A percentile compares a stretch with the other conserved stretches of the same genome.
These are phyloP conservation scores for Discostella stelligera DNA, from an alignment of 352 stramenopile species.

Conservation along the genomic window DNA sequence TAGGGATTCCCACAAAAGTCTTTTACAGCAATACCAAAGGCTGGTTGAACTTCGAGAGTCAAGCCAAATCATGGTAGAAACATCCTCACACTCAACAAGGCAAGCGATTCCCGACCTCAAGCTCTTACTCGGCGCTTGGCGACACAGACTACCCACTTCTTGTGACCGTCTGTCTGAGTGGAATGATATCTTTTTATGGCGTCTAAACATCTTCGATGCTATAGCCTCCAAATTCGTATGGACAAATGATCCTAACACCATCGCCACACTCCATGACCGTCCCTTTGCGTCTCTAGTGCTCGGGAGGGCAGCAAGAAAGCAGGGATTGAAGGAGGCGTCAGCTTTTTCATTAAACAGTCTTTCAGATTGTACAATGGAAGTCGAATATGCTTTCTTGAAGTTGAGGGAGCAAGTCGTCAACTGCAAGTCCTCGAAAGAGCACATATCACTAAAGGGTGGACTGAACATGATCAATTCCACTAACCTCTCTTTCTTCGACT, in stretches of 20 bases:
- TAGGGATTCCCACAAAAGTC: conserved; percentile 58
- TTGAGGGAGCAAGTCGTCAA: conserved; percentile 80
- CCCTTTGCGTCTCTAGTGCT: conserved; percentile 78
- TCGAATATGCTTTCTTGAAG: conserved; percentile 82
- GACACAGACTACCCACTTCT: conserved; percentile 76
- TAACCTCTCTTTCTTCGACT: conserved; percentile 84
- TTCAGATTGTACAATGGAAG: conserved; percentile 76
- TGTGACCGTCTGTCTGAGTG: conserved; percentile 77
- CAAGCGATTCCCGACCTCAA: conserved; percentile 82
- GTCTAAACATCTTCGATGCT: conserved; percentile 78
- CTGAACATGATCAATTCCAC: conserved; percentile 84
- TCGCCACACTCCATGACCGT: conserved; percentile 81
- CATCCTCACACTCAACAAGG: conserved; percentile 64
- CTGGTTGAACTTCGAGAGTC: conserved; percentile 83
- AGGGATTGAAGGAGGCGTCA: conserved; percentile 69
- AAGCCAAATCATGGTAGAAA: conserved; percentile 82
- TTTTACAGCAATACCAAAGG: conserved; percentile 81
- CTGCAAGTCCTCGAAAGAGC: conserved; percentile 57
- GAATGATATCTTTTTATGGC: conserved; percentile 81
- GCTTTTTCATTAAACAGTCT: conserved; percentile 69
- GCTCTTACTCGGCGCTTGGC: conserved; percentile 61
- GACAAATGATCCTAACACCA: conserved; percentile 66
- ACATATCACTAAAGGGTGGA: conserved; percentile 57
- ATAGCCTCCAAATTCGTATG: conserved; percentile 82
- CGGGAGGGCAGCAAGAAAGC: conserved; percentile 76